A percentile compares a stretch with the other conserved stretches of the same genome.
These are phyloP conservation scores for Botrytis aclada DNA, from an alignment of 2,329 filamentous ascomycete species.

Conservation along the genomic window DNA sequence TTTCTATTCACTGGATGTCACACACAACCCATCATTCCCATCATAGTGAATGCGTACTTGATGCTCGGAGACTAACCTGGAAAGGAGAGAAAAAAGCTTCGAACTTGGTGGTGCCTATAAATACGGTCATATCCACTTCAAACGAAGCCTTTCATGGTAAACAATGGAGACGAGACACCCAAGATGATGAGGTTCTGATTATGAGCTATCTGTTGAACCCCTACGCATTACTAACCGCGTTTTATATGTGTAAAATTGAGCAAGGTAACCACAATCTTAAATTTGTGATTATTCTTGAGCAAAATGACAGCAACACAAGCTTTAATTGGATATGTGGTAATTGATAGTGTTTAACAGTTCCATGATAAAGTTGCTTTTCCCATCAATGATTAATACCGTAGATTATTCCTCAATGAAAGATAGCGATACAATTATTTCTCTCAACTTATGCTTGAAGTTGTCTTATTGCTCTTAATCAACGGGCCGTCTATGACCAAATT, in stretches of 20 bases:
- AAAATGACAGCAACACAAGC: background rate
- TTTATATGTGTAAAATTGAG: background rate
- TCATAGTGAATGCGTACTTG: rapidly evolving
- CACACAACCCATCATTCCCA: rapidly evolving
- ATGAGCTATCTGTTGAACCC: background rate
- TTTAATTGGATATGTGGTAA: background rate
- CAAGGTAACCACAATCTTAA: background rate
- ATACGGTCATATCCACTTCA: background rate
- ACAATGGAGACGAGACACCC: too few relatives aligned
- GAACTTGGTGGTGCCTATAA: background rate
- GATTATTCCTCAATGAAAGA: background rate
- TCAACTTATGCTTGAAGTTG: background rate
- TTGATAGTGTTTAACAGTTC: background rate
- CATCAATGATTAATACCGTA: background rate
- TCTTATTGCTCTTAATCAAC: background rate
- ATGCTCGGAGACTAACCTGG: background rate
- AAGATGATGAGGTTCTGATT: background rate
- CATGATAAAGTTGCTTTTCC: background rate
- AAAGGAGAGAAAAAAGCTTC: background rate
- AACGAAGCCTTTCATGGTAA: background rate
- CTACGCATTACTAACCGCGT: background rate
- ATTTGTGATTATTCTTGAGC: background rate
- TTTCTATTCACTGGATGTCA: background rate
- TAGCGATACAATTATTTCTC: background rate
- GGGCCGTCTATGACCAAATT: background rate